phyloP scores from a whole-genome alignment of 176 grass and related monocot genomes.

The Cenchrus americanus region DNA sequence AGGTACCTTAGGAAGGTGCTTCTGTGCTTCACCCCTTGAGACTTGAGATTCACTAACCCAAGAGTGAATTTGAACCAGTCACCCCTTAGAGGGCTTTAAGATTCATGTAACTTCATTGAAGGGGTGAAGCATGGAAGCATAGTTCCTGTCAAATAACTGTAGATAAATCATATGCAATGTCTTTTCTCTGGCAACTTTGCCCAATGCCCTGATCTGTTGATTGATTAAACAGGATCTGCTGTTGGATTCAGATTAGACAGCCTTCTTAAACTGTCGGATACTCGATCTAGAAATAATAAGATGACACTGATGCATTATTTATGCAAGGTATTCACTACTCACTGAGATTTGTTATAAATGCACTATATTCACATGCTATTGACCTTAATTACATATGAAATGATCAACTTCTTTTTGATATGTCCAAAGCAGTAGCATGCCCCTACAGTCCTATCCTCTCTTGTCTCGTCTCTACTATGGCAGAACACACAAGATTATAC shows the following conservation, averaged over 20 bases:
- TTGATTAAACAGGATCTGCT: slow-evolving; percentile 74
- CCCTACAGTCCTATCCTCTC: no score
- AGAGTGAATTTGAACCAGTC: slow-evolving; percentile 6
- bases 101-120: slow-evolving; percentile 1
- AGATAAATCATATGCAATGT: slow-evolving; percentile 25
- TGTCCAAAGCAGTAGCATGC: background rate
- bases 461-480: background rate
- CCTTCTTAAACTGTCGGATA: slow-evolving; percentile 96
- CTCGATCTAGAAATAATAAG: slow-evolving; percentile 94
- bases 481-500: slow-evolving; percentile 8
- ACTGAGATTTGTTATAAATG: slow-evolving; percentile 24
- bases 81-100: slow-evolving; percentile 7
- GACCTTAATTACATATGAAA: slow-evolving; percentile 8
- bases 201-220: slow-evolving; percentile 39
- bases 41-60: background rate
- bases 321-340: slow-evolving; percentile 76
- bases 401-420: slow-evolving; percentile 4
- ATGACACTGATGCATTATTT: slow-evolving; percentile 99
- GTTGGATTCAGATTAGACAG: slow-evolving; percentile 97
- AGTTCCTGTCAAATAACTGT: slow-evolving; percentile 34
- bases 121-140: slow-evolving; percentile 31
- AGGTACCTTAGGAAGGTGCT: slow-evolving; percentile 30
- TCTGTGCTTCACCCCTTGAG: slow-evolving; percentile 10
- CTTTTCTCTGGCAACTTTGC: slow-evolving; percentile 30
- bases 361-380: background rate